Base-by-base conservation (phyloP, 805 yeast genomes). In the Ogataea paraovalis region DNA sequence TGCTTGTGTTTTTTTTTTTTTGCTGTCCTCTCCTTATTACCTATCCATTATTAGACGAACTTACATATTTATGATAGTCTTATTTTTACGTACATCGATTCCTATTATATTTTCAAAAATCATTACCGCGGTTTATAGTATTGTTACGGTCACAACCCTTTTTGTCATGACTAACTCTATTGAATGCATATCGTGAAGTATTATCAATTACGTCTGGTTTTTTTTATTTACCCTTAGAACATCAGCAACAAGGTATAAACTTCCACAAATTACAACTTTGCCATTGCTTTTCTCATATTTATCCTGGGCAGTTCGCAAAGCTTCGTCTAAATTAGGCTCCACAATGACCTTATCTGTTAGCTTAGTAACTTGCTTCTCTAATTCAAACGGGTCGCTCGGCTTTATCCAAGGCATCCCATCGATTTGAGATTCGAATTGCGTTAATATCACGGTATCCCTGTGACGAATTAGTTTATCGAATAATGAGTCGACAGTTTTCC, bases 321-420 rank as follows among this genome's bases (percentile, higher is more conserved):
- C 68, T 3, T 54, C 49, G 8, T 53, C 49, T 10, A 73, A 33
- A 10, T 63, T 53, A 0, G 59, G 48, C 20, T 58, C 56, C 2
- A 62, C 51, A 0, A 34, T 41, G 1, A 71, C 68, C 28, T 67
- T 57, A 3, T 50, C 16, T 2, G 72, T 53, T 27, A 50, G 33
- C n/a, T 42, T 44, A 23, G 40, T 56, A 54, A 46, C 51, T 50
- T 42, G 45, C 8, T 14, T 45, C 43, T 48, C 50, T 32, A 83
- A 58, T 16, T 62, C 67, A 1, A 48, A 56, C 0, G 70, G 58
- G 3, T 61, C 57, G 52, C 71, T 72, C 1, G 91, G 68, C 38
- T 71, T 58, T 4, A 94, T 81, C 98, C 98, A 94, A 0, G 98
- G 97, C 99, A 94, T 94, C 0, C 88, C 85, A 13, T 84, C 91